Base-by-base conservation (phyloP, 495 filamentous ascomycete genomes). In the Immersiella caudata region DNA sequence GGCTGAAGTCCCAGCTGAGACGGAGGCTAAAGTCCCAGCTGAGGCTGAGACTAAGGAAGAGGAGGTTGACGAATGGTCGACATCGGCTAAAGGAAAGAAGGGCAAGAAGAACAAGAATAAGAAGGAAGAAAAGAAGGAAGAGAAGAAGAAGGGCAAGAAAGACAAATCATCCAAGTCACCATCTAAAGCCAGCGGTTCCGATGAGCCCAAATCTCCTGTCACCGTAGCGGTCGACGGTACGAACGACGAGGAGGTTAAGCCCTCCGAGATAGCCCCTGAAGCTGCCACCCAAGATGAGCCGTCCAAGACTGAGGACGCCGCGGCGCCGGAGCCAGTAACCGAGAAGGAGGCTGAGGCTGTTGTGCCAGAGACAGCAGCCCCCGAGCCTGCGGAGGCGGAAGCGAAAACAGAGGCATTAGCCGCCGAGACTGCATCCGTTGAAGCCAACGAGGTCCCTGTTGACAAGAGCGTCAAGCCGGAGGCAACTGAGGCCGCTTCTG, bases 381-480 rank as follows among this genome's bases (percentile, higher is more conserved):
- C 33, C 33, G 33, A 36, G 26, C 27, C n/a, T 33, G 12, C 20
- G 59, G 50, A 25, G 65, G 55, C 24, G 36, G n/a, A n/a, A n/a
- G n/a, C n/a, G n/a, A n/a, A n/a, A n/a, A n/a, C 52, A 12, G 66
- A 68, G 26, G 1, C 52, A 9, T 29, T 14, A 2, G 22, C 25
- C 29, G 50, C 52, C 8, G 51, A 57, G 11, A 21, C 50, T 16
- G 25, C 52, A 22, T 25, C 61, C 25, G 36, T 50, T 46, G 40
- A 46, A 18, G 58, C 25, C 16, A 40, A 54, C n/a, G 57, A 33
- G n/a, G 18, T 26, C 14, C 16, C 57, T 29, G 20, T 21, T 11
- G 57, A 67, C 40, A 51, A 27, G 46, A 46, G 35, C 25, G 20
- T 25, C 60, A 21, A 54, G 61, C 62, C 50, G 20, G 60, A 70